Base-by-base conservation (phyloP, 2,329 filamentous ascomycete species). In the Fonsecaea multimorphosa region DNA sequence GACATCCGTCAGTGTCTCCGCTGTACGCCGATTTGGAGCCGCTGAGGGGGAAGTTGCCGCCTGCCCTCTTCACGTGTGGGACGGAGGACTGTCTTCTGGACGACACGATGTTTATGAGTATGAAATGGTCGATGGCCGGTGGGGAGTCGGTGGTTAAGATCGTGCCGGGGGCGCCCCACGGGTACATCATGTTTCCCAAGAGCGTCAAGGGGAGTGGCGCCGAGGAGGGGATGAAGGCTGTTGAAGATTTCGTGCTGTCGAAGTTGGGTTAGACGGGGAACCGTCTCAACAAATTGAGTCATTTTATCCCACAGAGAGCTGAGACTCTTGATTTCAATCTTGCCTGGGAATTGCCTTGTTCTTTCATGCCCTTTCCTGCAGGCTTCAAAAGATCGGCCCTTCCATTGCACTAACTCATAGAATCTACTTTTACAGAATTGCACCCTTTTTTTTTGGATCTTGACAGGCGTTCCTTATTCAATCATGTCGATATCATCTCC, bases 401-500 rank as follows among this genome's bases (percentile, higher is more conserved):
- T 12, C 44, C 9, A 5, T 14, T 49, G 11, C 44, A 14, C 19
- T 27, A 5, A 31, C 9, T 0, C 19, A 12, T 24, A 49, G 44
- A 22, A 49, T 24, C 11, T 49, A 49, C 44, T 49, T 24, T 24
- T 49, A 49, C 44, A 49, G 44, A 49, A 27, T 49, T 24, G 44
- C 44, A 9, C 14, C 3, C 29, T 31, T 11, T 9, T 22, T 49
- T 24, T 24, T 24, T 24, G 44, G 19, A 24, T 24, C 44, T 12
- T 12, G 44, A 24, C 44, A 24, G 27, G n/a, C 46, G 4, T 36
- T 49, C 36, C 46, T 75, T 73, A 89, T 79, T 89, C 87, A 74
- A 91, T 89, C 89, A 91, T 91, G 72, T 91, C 89, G 67, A 90
- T 81, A 75, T 91, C 88, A 62, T 88, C 86, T 44, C 77, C 80